Conservation (phyloP, 1,284 basidiomycete species). For the Lignosus rhinocerotis region DNA sequence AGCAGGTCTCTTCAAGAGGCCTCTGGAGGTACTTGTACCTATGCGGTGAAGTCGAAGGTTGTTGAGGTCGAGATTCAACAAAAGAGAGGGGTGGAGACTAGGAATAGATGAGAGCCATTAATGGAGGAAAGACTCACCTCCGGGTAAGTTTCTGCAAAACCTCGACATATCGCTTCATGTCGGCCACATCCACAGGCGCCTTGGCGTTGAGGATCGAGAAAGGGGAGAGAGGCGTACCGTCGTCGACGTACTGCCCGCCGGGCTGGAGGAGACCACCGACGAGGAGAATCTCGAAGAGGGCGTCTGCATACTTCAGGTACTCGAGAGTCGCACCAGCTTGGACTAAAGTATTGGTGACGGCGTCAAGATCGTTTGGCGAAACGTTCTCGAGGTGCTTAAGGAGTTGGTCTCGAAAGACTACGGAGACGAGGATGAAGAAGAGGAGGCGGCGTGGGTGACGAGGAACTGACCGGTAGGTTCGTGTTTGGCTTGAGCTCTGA, state of each 20-base stretch:
- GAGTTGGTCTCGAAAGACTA: conserved; percentile 94
- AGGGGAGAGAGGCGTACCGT: conserved; percentile 76
- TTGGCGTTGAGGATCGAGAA: conserved; percentile 85
- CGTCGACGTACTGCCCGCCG: conserved; percentile 89
- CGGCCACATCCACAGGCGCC: conserved; percentile 74
- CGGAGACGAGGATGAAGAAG: background rate
- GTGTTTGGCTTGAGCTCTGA: conserved; percentile 88
- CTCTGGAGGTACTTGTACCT: conserved; percentile 99
- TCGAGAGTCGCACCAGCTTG: conserved; percentile 92
- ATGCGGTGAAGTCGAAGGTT: background rate
- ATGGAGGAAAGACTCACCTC: conserved; percentile 52
- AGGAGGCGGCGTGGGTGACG: conserved; percentile 13
- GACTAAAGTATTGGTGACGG: conserved; percentile 82
- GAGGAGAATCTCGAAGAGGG: conserved; percentile 93
- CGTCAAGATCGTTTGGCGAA: conserved; percentile 80
- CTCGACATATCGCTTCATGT: conserved; percentile 91
- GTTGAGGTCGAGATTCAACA: background rate
- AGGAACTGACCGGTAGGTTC: conserved; percentile 64
- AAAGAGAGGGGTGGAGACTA: background rate
- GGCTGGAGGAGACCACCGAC: conserved; percentile 95
- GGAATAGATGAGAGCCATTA: background rate
- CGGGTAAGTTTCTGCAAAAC: conserved; percentile 95
- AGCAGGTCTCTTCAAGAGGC: conserved; percentile 84
- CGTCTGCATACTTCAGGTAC: conserved; percentile 93
- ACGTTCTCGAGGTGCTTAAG: conserved; percentile 92